Conservation (phyloP, 177 flowering plant genomes). For the Vitis hybrid region DNA sequence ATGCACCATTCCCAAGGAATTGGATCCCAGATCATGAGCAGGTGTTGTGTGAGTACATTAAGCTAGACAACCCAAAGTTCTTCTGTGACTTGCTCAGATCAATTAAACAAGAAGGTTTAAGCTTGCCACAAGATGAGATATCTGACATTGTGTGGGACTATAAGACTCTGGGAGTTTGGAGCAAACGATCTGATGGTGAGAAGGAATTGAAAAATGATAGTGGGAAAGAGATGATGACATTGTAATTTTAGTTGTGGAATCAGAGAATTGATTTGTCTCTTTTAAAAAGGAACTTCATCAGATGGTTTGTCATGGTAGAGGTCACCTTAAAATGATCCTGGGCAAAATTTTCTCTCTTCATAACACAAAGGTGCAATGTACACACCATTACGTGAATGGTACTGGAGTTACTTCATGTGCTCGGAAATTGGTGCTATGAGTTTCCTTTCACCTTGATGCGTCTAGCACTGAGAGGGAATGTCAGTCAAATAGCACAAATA, state of each 20-base stretch:
- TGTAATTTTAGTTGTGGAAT: not conserved
- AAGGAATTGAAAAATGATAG: conserved; percentile 5
- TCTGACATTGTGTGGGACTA: conserved; percentile 74
- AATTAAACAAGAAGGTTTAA: conserved; percentile 59
- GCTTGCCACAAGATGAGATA: conserved; percentile 78
- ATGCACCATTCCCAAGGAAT: conserved; percentile 80
- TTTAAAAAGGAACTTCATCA: too few species aligned
- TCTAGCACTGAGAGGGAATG: too few species aligned
- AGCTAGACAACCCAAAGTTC: conserved; percentile 67
- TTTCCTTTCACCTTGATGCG: too few species aligned
- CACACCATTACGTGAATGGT: not conserved
- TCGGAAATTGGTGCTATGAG: not conserved
- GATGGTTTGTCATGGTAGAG: not conserved
- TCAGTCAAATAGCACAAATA: too few species aligned
- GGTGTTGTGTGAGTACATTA: conserved; percentile 71
- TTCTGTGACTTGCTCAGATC: conserved; percentile 68
- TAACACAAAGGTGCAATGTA: not conserved
- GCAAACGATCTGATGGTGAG: conserved; percentile 20
- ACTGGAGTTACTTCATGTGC: not conserved
- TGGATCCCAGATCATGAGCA: conserved; percentile 94
- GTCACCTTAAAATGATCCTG: not conserved
- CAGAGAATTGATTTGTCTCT: not conserved
- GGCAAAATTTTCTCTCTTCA: not conserved
- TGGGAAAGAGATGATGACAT: conserved; percentile 1
- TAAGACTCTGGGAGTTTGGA: conserved; percentile 65